These are phyloP conservation scores for Ceratorhiza oryzae-sativae DNA, from an alignment of 1,284 basidiomycete species.

Conservation along the genomic window DNA sequence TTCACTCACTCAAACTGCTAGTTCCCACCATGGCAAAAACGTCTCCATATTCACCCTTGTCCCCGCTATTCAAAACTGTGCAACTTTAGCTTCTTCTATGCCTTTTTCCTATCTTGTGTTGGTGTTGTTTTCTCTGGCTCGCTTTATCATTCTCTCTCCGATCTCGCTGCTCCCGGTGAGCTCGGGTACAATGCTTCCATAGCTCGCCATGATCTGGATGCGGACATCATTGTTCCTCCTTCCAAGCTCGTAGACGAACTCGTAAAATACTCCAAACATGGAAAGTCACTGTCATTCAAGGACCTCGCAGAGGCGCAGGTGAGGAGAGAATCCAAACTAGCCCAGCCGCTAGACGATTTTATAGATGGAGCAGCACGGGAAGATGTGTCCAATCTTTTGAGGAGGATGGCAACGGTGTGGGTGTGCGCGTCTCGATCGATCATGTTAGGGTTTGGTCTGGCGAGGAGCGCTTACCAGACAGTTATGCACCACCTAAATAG, in stretches of 20 bases:
- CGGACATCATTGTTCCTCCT: slow-evolving; percentile 4
- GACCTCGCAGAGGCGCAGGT: slow-evolving; percentile 9
- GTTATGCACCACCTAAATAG: background rate
- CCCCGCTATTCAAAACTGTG: slow-evolving; percentile 11
- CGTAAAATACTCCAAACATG: slow-evolving; percentile 7
- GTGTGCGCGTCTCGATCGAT: background rate
- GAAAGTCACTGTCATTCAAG: background rate
- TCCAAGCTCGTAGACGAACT: background rate
- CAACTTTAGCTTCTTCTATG: slow-evolving; percentile 13
- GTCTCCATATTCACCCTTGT: slow-evolving; percentile 8
- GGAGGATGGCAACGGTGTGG: slow-evolving; percentile 8
- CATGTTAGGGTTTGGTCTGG: background rate
- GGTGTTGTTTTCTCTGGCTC: slow-evolving; percentile 7
- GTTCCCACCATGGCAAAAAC: slow-evolving; percentile 15
- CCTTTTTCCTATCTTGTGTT: background rate
- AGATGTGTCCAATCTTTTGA: slow-evolving; percentile 14
- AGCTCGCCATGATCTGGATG: background rate
- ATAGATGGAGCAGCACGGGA: background rate
- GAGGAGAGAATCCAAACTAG: background rate
- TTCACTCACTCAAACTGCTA: background rate
- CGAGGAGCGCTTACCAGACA: slow-evolving; percentile 11
- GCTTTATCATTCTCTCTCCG: slow-evolving; percentile 2
- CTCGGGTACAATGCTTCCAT: slow-evolving; percentile 5
- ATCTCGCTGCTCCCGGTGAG: slow-evolving; percentile 10
- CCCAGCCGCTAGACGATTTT: slow-evolving; percentile 13